Percentiles rank a stretch among this genome's conserved stretches.
Conservation (phyloP, 768 basidiomycete genomes). For the Lepiota venenata region DNA sequence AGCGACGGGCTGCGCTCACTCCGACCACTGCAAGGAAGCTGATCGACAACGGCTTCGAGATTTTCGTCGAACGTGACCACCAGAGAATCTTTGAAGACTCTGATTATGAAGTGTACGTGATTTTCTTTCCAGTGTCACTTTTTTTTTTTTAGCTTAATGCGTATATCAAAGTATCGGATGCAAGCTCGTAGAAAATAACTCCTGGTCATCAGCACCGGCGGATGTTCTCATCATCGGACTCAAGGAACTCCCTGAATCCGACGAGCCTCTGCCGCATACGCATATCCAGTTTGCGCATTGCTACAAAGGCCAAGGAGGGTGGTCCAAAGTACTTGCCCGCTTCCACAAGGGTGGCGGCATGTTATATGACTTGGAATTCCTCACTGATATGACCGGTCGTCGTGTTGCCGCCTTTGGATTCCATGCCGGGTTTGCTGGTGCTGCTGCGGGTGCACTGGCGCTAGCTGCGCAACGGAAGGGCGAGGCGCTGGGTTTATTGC, state of each 20-base stretch:
- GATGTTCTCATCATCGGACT: constrained; percentile 85
- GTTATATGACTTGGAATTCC: constrained; percentile 94
- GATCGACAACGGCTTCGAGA: constrained; percentile 85
- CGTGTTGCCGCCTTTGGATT: constrained; percentile 98
- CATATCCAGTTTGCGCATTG: constrained; percentile 99
- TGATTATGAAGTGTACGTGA: constrained; percentile 87
- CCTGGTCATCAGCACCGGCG: constrained; percentile 81
- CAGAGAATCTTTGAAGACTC: constrained; percentile 92
- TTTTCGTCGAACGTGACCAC: constrained; percentile 89
- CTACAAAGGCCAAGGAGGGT: constrained; percentile 94
- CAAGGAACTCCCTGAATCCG: constrained; percentile 90
- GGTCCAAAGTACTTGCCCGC: constrained; percentile 81
- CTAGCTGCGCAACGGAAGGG: constrained; percentile 63
- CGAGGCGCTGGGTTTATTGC: constrained; percentile 58
- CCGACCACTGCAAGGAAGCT: constrained; percentile 88
- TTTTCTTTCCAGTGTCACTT: background rate
- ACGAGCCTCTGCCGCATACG: constrained; percentile 82
- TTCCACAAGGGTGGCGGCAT: constrained; percentile 82
- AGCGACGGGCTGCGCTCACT: constrained; percentile 89
- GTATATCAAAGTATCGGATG: constrained; percentile 77
- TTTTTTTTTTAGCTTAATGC: constrained; percentile 12
- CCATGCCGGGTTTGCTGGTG: constrained; percentile 98
- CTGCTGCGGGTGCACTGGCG: constrained; percentile 87
- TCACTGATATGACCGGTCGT: constrained; percentile 78
- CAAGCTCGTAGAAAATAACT: constrained; percentile 79